Evolutionary conservation across 2,329 filamentous ascomycete species (phyloP).

Genomic region (Blastomyces parvus): DNA sequence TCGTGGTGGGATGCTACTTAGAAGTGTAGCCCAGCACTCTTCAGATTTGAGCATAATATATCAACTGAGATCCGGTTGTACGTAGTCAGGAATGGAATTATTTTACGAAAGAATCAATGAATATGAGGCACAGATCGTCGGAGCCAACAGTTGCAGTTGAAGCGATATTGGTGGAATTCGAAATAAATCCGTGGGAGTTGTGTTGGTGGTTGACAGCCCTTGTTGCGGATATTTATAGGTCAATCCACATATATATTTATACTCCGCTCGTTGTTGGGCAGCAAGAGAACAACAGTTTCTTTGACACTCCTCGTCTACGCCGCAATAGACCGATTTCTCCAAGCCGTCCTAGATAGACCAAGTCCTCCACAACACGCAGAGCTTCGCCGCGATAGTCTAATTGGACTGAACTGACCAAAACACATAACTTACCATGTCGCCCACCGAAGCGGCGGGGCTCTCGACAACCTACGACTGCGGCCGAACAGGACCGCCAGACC

Average conservation of each 20-base stretch:
- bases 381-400: too few relatives aligned
- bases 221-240: neutral
- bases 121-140: neutral
- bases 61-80: neutral
- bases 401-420: too few relatives aligned
- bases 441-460: constrained; percentile 25
- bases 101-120: neutral
- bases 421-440: constrained; percentile 19
- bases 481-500: constrained; percentile 49
- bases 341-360: neutral
- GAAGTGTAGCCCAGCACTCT: neutral
- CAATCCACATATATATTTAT: neutral
- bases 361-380: neutral
- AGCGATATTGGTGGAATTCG: neutral
- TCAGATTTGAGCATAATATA: neutral
- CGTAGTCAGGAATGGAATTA: neutral
- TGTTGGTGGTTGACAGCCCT: neutral
- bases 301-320: neutral
- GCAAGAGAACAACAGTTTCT: neutral
- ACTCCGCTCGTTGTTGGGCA: neutral
- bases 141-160: neutral
- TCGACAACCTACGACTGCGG: constrained; percentile 37
- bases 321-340: neutral
- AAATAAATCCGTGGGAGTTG: neutral
- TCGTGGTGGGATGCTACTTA: neutral